Conservation (phyloP, 805 yeast species). For the Diddensiella caesifluorescens region DNA sequence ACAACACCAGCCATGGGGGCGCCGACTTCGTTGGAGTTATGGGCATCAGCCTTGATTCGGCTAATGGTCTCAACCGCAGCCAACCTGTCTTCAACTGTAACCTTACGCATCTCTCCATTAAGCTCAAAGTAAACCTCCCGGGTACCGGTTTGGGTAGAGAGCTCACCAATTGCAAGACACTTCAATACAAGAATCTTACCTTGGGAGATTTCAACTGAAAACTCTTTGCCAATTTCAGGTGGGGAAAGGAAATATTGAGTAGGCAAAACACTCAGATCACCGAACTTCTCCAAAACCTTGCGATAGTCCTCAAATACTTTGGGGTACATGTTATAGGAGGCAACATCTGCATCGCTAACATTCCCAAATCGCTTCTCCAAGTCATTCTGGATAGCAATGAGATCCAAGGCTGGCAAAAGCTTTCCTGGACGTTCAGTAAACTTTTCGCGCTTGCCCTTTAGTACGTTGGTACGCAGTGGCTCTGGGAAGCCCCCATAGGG, state of each 20-base stretch:
- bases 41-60: conserved; percentile 85
- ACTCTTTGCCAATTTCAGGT: conserved; percentile 81
- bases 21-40: conserved; percentile 87
- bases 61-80: conserved; percentile 80
- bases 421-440: conserved; percentile 89
- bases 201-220: conserved; percentile 82
- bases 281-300: conserved; percentile 67
- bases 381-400: conserved; percentile 65
- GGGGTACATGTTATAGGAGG: conserved; percentile 96
- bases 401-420: conserved; percentile 77
- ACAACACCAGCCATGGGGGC: conserved; percentile 99
- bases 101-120: conserved; percentile 97
- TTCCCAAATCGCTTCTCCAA: conserved; percentile 71
- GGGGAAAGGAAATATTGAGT: conserved; percentile 87
- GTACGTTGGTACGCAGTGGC: conserved; percentile 87
- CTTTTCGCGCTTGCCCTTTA: conserved; percentile 88
- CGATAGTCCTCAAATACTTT: conserved; percentile 89
- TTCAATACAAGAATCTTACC: conserved; percentile 92
- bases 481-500: conserved; percentile 99
- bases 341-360: conserved; percentile 82
- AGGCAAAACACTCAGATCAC: conserved; percentile 92
- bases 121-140: conserved; percentile 97
- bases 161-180: conserved; percentile 87
- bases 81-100: conserved; percentile 80
- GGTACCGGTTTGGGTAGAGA: conserved; percentile 76